phyloP scores from a whole-genome alignment of 306 rosid species.

The Gillenia trifoliata region DNA sequence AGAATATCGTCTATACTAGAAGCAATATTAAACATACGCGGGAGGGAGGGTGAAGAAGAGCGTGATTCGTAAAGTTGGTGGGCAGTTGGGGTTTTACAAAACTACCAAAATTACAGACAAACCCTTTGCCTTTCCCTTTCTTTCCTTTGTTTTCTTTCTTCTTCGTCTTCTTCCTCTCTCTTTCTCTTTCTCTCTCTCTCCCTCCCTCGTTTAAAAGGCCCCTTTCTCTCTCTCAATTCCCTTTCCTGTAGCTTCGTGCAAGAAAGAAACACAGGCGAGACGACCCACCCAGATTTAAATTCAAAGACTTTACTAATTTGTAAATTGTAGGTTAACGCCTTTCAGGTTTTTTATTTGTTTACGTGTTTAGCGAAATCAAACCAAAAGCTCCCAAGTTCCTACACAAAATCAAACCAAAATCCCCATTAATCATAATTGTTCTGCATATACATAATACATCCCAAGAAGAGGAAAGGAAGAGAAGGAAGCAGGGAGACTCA shows the following conservation, averaged over 20 bases:
- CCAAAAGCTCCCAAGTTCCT: not conserved
- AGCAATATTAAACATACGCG: not conserved
- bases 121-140: not conserved
- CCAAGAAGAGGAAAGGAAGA: not conserved
- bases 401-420: not conserved
- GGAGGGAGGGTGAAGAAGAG: not conserved
- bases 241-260: not conserved
- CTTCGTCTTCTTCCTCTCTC: not conserved
- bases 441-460: too few relatives aligned
- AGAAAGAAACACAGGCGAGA: not conserved
- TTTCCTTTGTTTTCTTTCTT: not conserved
- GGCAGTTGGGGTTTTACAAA: not conserved
- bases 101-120: not conserved
- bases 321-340: not conserved
- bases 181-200: not conserved
- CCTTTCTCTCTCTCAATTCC: not conserved
- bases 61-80: not conserved
- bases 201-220: not conserved
- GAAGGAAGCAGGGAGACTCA: not conserved
- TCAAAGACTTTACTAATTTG: not conserved
- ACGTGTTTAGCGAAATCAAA: not conserved
- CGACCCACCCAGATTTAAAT: not conserved
- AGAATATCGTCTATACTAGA: not conserved
- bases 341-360: not conserved
- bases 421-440: not conserved